Evolutionary conservation across 371 early-diverging fungal genomes (phyloP).

Genomic region (Mucor piriformis): DNA sequence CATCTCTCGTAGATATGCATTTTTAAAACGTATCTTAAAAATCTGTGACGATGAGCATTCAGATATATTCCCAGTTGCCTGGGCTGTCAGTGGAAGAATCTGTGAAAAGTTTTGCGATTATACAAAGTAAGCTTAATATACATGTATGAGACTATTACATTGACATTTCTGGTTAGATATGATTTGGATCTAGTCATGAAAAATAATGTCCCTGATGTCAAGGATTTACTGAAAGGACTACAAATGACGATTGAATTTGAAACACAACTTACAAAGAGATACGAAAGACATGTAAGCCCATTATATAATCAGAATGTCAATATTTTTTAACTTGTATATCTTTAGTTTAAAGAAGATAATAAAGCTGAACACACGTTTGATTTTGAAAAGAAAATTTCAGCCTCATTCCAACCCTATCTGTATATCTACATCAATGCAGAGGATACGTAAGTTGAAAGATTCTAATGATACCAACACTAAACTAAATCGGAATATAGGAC

Average conservation of each 20-base stretch:
- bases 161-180: constrained; percentile 26
- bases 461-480: background rate
- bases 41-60: constrained; percentile 86
- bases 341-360: constrained; percentile 10
- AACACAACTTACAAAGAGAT: constrained; percentile 76
- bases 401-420: constrained; percentile 86
- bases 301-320: background rate
- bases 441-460: constrained; percentile 60
- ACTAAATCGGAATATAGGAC: constrained; percentile 42
- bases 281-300: constrained; percentile 52
- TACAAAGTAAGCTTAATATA: constrained; percentile 56
- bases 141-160: background rate
- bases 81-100: constrained; percentile 78
- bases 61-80: constrained; percentile 76
- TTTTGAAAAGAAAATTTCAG: constrained; percentile 80
- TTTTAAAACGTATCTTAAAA: constrained; percentile 86
- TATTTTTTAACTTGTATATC: background rate
- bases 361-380: constrained; percentile 22
- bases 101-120: constrained; percentile 80
- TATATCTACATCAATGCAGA: constrained; percentile 82
- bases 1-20: constrained; percentile 89
- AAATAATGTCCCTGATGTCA: constrained; percentile 55
- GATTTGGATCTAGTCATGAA: constrained; percentile 58
- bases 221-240: constrained; percentile 71
- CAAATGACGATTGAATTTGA: constrained; percentile 91